Percentiles rank a stretch among this genome's conserved stretches.
Conservation (phyloP, 257 asterid genomes). For the Parsonsia alboflavescens region DNA sequence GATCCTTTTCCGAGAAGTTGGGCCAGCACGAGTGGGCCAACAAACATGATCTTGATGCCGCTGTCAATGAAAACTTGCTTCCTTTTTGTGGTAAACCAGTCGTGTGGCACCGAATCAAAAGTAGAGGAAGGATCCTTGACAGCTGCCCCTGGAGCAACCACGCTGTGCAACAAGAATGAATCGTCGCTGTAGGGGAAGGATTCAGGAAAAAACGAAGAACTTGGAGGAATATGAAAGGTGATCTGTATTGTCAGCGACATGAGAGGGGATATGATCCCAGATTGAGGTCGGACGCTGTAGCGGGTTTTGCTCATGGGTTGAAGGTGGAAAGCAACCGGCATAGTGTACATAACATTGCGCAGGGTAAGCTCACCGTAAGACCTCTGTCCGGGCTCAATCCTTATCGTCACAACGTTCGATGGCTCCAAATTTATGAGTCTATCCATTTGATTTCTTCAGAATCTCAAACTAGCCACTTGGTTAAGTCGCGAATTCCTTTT, state of each 20-base stretch:
- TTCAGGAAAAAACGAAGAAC: constrained; percentile 34
- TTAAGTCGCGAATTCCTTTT: background rate
- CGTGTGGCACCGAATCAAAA: constrained; percentile 44
- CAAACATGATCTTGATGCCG: constrained; percentile 61
- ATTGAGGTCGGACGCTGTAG: constrained; percentile 48
- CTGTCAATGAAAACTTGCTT: constrained; percentile 80
- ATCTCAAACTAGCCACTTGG: background rate
- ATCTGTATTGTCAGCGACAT: constrained; percentile 45
- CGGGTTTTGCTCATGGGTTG: constrained; percentile 48
- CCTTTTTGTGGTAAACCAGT: constrained; percentile 77
- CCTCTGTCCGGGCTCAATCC: constrained; percentile 51
- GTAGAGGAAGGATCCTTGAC: constrained; percentile 38
- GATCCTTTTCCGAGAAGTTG: constrained; percentile 40
- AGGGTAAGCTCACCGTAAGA: constrained; percentile 50
- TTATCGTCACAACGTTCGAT: constrained; percentile 49
- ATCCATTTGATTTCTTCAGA: constrained; percentile 41
- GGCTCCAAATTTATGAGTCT: constrained; percentile 68
- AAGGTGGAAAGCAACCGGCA: constrained; percentile 80
- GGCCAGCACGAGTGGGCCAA: constrained; percentile 47
- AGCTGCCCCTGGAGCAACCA: constrained; percentile 68
- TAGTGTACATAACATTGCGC: constrained; percentile 75
- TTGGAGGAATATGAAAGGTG: constrained; percentile 39
- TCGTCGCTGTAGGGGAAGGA: constrained; percentile 56
- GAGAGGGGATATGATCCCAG: constrained; percentile 68
- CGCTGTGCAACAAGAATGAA: constrained; percentile 55